phyloP scores from a whole-genome alignment of 1,284 basidiomycete species.

The Marasmius sp. region DNA sequence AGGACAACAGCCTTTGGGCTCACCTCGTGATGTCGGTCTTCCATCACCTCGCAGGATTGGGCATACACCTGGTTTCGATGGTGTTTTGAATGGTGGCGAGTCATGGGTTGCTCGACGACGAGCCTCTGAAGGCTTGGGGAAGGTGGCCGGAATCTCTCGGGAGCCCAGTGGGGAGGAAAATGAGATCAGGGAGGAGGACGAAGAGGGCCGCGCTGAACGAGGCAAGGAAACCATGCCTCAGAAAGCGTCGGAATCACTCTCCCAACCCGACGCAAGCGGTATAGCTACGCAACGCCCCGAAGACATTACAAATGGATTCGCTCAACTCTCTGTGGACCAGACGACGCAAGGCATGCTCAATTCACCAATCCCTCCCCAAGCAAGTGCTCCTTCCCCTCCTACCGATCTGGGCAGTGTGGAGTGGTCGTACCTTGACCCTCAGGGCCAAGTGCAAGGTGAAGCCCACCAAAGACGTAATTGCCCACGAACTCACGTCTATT shows the following conservation, averaged over 20 bases:
- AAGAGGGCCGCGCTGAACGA: conserved; percentile 30
- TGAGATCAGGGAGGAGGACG: conserved; percentile 61
- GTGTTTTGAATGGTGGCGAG: conserved; percentile 65
- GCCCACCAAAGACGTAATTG: conserved; percentile 11
- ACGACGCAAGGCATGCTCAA: conserved; percentile 11
- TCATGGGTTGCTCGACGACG: conserved; percentile 66
- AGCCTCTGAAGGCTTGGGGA: conserved; percentile 50
- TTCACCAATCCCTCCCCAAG: conserved; percentile 19
- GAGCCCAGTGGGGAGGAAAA: conserved; percentile 37
- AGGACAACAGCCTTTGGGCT: conserved; percentile 48
- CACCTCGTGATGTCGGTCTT: conserved; percentile 58
- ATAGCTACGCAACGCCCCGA: conserved; percentile 6
- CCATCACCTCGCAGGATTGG: conserved; percentile 70
- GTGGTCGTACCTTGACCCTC: conserved; percentile 93
- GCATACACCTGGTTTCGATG: conserved; percentile 63
- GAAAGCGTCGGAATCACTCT: conserved; percentile 12
- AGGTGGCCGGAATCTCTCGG: conserved; percentile 39
- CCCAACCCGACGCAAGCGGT: conserved; percentile 10
- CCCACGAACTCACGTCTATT: conserved; percentile 7
- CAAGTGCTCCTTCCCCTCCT: conserved; percentile 44
- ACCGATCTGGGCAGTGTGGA: conserved; percentile 69
- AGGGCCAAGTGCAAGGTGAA: conserved; percentile 84
- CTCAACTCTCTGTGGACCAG: conserved; percentile 17
- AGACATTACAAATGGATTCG: conserved; percentile 15
- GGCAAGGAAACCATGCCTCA: conserved; percentile 1